Conservation (phyloP, 225 moss, liverwort and hornwort genomes). For the Physcomitrellopsis africana region DNA sequence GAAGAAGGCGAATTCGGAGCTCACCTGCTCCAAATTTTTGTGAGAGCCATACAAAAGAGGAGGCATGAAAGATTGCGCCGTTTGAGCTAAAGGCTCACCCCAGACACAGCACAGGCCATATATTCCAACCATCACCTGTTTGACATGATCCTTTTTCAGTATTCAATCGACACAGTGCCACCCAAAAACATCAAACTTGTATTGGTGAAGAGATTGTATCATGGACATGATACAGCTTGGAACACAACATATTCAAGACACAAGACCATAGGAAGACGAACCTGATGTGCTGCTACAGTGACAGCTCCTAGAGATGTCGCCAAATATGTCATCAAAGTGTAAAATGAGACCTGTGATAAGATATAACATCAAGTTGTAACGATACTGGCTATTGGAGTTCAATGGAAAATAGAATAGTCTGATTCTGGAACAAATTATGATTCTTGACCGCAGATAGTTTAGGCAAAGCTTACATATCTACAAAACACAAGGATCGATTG, state of each 20-base stretch:
- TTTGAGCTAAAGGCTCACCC: constrained; percentile 87
- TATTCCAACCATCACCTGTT: constrained; percentile 85
- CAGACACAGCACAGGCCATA: constrained; percentile 77
- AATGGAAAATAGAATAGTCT: no score
- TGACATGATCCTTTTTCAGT: background rate
- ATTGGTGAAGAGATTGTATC: constrained; percentile 6
- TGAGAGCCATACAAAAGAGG: constrained; percentile 69
- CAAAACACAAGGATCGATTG: no score
- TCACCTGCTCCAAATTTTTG: constrained; percentile 70
- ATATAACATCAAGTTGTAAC: background rate
- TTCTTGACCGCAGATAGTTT: no score
- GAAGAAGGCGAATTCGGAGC: background rate
- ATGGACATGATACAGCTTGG: constrained; percentile 11
- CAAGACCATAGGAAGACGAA: constrained; percentile 23
- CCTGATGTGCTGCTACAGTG: constrained; percentile 86
- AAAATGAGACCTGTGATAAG: constrained; percentile 65
- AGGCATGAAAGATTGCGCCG: constrained; percentile 90
- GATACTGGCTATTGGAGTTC: background rate
- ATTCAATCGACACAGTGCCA: constrained; percentile 11
- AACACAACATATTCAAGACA: background rate
- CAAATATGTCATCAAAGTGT: constrained; percentile 81
- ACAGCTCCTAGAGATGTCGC: constrained; percentile 79
- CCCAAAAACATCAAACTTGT: background rate
- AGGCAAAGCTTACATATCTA: no score
- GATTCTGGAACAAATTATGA: no score